These are phyloP conservation scores for Hypoxylon fragiforme DNA, from an alignment of 495 filamentous ascomycete genomes.

Conservation along the genomic window DNA sequence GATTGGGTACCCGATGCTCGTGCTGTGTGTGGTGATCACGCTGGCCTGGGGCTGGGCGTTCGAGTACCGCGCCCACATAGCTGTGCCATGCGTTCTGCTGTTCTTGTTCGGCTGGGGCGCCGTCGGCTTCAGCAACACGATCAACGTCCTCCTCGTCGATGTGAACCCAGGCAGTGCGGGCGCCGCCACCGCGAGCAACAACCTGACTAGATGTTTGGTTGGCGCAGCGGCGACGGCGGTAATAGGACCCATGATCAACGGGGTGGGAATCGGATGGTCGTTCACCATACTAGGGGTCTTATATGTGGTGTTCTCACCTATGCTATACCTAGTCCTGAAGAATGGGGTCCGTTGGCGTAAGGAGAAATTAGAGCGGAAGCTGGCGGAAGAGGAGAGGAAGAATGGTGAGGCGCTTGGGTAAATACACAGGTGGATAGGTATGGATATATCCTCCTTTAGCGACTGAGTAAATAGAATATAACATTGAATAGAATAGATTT, in stretches of 20 bases:
- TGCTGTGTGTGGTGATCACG: constrained; percentile 42
- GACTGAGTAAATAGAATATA: too few species aligned
- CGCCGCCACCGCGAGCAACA: constrained; percentile 71
- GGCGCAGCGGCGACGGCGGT: constrained; percentile 68
- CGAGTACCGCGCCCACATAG: constrained; percentile 43
- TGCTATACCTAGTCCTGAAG: constrained; percentile 49
- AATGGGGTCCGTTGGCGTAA: constrained; percentile 46
- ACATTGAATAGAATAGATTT: too few species aligned
- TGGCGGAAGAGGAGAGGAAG: constrained; percentile 13
- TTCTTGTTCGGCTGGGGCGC: constrained; percentile 56
- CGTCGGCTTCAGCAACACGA: constrained; percentile 53
- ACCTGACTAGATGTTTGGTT: constrained; percentile 67
- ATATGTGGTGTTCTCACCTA: constrained; percentile 56
- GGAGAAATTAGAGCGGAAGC: constrained; percentile 22
- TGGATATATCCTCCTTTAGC: too few species aligned
- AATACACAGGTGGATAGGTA: too few species aligned
- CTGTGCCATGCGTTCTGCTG: constrained; percentile 56
- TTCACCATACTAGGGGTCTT: constrained; percentile 66
- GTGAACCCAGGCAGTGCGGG: constrained; percentile 63
- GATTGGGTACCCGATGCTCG: constrained; percentile 55
- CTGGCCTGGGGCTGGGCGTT: constrained; percentile 64
- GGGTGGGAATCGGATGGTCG: constrained; percentile 69
- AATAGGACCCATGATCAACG: constrained; percentile 66
- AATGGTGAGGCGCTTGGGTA: background rate
- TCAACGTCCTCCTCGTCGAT: constrained; percentile 65